Evolutionary conservation across 306 rosid species (phyloP), one percentile per base, ranked within the genome.

Genomic region (Hippophae rhamnoides): DNA sequence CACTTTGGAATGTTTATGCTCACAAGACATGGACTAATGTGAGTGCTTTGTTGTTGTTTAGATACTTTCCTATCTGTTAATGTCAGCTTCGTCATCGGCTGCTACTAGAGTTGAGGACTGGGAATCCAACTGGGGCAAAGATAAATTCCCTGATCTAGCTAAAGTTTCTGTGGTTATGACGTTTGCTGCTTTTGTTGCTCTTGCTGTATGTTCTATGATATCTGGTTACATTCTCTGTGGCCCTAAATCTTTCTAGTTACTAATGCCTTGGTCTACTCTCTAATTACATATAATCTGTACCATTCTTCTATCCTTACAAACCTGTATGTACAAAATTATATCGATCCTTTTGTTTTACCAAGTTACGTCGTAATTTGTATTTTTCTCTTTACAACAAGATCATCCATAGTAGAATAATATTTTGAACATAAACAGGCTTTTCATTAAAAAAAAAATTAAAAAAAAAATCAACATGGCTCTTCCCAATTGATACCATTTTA

Each of bases 71-170:
- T 87, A 90, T 74, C 89, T 90, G 77, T 80, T 87, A 41, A 74
- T 90, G 68, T 90, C 96, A 3, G 84, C 95, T 61, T 81, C 95
- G 38, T 90, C 95, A 27, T 85, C 98, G 0, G 92, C 98, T 25
- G 94, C 95, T 6, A 87, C 89, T 38, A 72, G 95, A 72, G 76
- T 86, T 10, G 79, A 81, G 63, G 92, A 87, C 46, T 90, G 98
- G 96, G 76, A 76, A 52, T 79, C 86, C 40, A 85, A 87, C 57
- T 85, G 98, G 96, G 98, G 98, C 9, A 46, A 57, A 56, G 98
- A 87, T 73, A 80, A 74, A 78, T 90, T 90, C 65, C 87, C 96
- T 0, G 74, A 72, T 13, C 79, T 87, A 92, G 98, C 87, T 3
- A 71, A 61, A 54, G 82, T 80, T 9, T 79, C 96, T 0, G 86